Evolutionary conservation across 495 filamentous ascomycete genomes (phyloP).

Genomic region (Daldinia grandis): DNA sequence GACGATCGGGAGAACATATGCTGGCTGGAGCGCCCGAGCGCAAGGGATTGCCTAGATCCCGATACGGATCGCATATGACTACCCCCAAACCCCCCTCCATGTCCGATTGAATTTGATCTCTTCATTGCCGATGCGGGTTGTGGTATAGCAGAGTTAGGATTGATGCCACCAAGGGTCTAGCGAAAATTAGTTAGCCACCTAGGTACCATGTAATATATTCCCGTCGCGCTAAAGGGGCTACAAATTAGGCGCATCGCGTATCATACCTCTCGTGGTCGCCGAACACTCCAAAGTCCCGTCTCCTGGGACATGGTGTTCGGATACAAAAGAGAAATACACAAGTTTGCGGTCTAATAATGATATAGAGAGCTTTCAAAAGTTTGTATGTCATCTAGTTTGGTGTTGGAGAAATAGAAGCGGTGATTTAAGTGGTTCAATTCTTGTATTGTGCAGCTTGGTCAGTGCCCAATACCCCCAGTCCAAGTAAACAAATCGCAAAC

Average conservation of each 20-base stretch:
- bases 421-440: constrained; percentile 18
- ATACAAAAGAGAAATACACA: background rate
- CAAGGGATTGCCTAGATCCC: constrained; percentile 85
- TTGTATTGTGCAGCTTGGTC: constrained; percentile 9
- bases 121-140: constrained; percentile 96
- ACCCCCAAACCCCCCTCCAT: constrained; percentile 67
- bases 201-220: constrained; percentile 27
- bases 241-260: constrained; percentile 21
- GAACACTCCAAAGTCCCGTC: constrained; percentile 76
- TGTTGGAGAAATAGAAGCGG: constrained; percentile 22
- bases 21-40: constrained; percentile 79
- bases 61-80: constrained; percentile 80
- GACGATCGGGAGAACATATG: constrained; percentile 86
- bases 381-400: constrained; percentile 11
- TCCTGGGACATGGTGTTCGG: constrained; percentile 74
- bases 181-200: constrained; percentile 25
- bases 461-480: constrained; percentile 26
- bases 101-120: constrained; percentile 83
- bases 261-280: constrained; percentile 75
- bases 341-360: constrained; percentile 22
- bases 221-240: constrained; percentile 25
- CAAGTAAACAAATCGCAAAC: constrained; percentile 39
- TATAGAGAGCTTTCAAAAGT: constrained; percentile 6
- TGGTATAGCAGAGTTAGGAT: constrained; percentile 81
- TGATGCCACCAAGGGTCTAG: constrained; percentile 81